Evolutionary conservation across 2,329 filamentous ascomycete genomes (phyloP), one percentile per base, ranked within the genome.

Genomic region (Hymenoscyphus linearis): DNA sequence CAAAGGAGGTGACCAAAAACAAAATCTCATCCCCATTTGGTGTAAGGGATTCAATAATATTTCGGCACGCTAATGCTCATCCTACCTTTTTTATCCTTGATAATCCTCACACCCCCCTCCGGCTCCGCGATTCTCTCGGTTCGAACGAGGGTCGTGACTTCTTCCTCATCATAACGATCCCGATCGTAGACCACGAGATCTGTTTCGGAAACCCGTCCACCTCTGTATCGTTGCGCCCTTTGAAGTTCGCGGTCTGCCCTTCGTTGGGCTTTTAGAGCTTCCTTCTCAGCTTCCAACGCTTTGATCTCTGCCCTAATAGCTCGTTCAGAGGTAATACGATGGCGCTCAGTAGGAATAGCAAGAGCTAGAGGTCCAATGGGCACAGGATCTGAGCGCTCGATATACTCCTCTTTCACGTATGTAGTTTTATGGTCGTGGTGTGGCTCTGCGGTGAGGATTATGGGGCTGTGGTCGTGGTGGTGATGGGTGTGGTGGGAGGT

Each of bases 31-130:
- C 4, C 31, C 31, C 31, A 31, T 7, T 31, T 31, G n/a, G n/a
- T n/a, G n/a, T 2, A 31, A 77, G n/a, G 14, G 40, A 25, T 82
- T 76, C 79, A 84, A 76, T 85, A 82, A 60, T 71, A 64, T 78
- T 86, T 85, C 72, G 89, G 89, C 76, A 90, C 84, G 79, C 89
- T 90, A 79, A 93, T 86, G 80, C 87, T 85, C 85, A 95, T 87
- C 89, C 88, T 95, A 96, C 93, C 92, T 92, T 90, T 95, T 81
- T 88, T 88, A 78, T 97, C 91, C 81, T 89, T 91, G 78, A 91
- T 89, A 70, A 96, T 85, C 69, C 88, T 81, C 65, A 89, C 79
- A 59, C 83, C 73, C 78, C 82, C 71, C 77, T 83, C 83, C 66
- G 81, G 82, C 68, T 80, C 80, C 66, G 82, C 78, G 57, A 84